Conservation (phyloP, 2,329 filamentous ascomycete species). For the Cytospora piceicola region DNA sequence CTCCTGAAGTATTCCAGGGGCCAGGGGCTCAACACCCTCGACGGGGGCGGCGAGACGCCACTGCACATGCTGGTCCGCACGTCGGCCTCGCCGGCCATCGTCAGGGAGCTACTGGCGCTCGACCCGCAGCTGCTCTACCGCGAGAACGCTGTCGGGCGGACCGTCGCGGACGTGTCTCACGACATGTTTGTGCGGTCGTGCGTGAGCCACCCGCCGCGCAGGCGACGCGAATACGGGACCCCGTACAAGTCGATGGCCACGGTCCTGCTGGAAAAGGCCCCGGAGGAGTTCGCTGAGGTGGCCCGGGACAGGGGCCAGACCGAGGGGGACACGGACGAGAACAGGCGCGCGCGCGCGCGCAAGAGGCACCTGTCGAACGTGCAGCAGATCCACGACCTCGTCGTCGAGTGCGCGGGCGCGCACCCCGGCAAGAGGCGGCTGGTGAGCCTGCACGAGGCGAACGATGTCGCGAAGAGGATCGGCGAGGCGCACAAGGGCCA, state of each 20-base stretch:
- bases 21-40: conserved; percentile 60
- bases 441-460: conserved; percentile 59
- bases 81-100: conserved; percentile 41
- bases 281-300: conserved; percentile 25
- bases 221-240: not conserved
- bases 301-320: not conserved
- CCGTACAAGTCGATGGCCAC: not conserved
- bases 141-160: conserved; percentile 78
- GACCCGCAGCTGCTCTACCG: conserved; percentile 65
- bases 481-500: conserved; percentile 31
- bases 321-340: too few species aligned
- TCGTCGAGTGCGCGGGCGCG: conserved; percentile 36
- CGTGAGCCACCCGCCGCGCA: conserved; percentile 30
- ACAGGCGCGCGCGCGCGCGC: too few species aligned
- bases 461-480: conserved; percentile 42
- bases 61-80: conserved; percentile 60
- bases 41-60: conserved; percentile 67
- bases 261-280: conserved; percentile 25
- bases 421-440: conserved; percentile 50
- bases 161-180: conserved; percentile 69
- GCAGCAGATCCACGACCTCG: conserved; percentile 33
- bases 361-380: not conserved
- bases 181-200: conserved; percentile 54
- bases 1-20: conserved; percentile 62
- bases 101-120: conserved; percentile 54